Evolutionary conservation across 2,329 filamentous ascomycete genomes (phyloP).

Genomic region (Aureobasidium sp.): DNA sequence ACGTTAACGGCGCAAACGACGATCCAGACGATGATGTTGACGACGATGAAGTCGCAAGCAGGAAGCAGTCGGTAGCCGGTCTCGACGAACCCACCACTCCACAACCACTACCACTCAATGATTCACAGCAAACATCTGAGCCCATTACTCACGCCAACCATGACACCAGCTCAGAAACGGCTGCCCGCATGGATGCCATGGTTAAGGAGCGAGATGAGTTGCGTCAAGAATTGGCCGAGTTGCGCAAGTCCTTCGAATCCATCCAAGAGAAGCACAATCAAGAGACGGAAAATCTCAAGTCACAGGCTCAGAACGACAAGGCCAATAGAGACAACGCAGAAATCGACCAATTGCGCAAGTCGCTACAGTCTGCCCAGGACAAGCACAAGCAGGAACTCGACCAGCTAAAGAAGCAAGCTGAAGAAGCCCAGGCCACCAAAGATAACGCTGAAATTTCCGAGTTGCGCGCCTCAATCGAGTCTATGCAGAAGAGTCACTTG

Average conservation of each 20-base stretch:
- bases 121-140: neutral
- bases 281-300: slow-evolving; percentile 36
- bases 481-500: slow-evolving; percentile 66
- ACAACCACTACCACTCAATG: slow-evolving; percentile 19
- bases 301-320: slow-evolving; percentile 29
- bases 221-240: slow-evolving; percentile 70
- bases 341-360: slow-evolving; percentile 74
- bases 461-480: slow-evolving; percentile 73
- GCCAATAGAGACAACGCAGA: slow-evolving; percentile 31
- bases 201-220: slow-evolving; percentile 74
- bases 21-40: slow-evolving; percentile 33
- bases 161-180: slow-evolving; percentile 15
- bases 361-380: slow-evolving; percentile 76
- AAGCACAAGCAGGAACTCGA: slow-evolving; percentile 50
- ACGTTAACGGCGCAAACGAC: slow-evolving; percentile 29
- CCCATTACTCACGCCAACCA: neutral
- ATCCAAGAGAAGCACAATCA: slow-evolving; percentile 67
- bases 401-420: slow-evolving; percentile 67
- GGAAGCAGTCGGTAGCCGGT: slow-evolving; percentile 5
- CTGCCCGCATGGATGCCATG: slow-evolving; percentile 63
- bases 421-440: slow-evolving; percentile 21
- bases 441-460: slow-evolving; percentile 64
- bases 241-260: slow-evolving; percentile 73
- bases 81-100: slow-evolving; percentile 1
- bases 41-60: slow-evolving; percentile 24